These are phyloP conservation scores for Pyrus bretschneideri DNA, from an alignment of 306 rosid species.

Conservation along the genomic window DNA sequence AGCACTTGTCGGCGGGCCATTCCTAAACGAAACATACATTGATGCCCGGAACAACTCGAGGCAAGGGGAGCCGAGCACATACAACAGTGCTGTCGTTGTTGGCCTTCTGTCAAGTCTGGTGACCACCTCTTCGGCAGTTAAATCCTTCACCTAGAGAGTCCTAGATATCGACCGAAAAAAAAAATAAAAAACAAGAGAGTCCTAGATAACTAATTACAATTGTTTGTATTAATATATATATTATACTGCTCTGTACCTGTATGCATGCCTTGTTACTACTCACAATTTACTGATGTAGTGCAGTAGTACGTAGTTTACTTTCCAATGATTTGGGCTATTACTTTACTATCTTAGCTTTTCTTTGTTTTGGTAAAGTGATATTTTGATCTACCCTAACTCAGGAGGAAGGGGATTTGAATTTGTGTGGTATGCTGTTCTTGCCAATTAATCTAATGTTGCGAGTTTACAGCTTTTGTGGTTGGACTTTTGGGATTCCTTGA, in stretches of 20 bases:
- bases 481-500: too few species aligned
- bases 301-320: constrained; percentile 6
- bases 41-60: constrained; percentile 75
- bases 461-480: too few species aligned
- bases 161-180: neutral
- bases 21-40: constrained; percentile 59
- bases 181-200: too few species aligned
- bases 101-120: constrained; percentile 91
- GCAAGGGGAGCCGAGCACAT: constrained; percentile 93
- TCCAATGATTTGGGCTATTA: constrained; percentile 9
- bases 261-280: constrained; percentile 8
- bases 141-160: constrained; percentile 45
- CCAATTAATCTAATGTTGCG: neutral
- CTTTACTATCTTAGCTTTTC: constrained; percentile 1
- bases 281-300: constrained; percentile 3
- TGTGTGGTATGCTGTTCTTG: neutral
- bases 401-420: too few species aligned
- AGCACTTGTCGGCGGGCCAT: constrained; percentile 96
- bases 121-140: constrained; percentile 72
- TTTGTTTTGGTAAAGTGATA: too few species aligned
- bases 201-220: neutral
- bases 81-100: constrained; percentile 76
- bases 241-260: constrained; percentile 1
- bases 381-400: neutral
- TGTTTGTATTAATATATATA: constrained; percentile 9